These are phyloP conservation scores for Lycium ferocissimum DNA, from an alignment of 257 asterid species.

Conservation along the genomic window DNA sequence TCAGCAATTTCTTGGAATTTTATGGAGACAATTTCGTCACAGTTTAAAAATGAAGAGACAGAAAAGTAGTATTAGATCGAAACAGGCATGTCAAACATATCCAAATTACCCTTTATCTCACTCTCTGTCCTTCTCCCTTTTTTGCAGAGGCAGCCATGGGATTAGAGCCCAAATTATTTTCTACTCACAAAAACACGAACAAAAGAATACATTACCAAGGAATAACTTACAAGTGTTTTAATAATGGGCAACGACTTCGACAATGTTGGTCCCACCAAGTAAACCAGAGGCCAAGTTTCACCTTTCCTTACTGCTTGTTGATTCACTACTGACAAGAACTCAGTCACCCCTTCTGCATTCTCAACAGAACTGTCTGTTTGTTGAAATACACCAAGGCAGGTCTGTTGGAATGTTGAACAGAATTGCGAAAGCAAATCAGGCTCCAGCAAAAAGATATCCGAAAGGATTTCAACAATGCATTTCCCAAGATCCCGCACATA, in stretches of 20 bases:
- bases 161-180: neutral
- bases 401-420: conserved; percentile 66
- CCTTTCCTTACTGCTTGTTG: conserved; percentile 69
- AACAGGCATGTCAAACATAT: neutral
- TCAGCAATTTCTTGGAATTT: neutral
- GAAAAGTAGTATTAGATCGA: conserved; percentile 13
- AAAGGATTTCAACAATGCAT: conserved; percentile 81
- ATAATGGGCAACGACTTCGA: conserved; percentile 59
- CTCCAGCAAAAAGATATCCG: conserved; percentile 58
- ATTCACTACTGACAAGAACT: conserved; percentile 65
- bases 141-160: neutral
- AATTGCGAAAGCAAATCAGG: conserved; percentile 62
- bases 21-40: neutral
- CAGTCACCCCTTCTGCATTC: conserved; percentile 57
- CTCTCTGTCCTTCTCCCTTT: neutral
- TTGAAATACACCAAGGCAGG: conserved; percentile 66
- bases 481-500: conserved; percentile 74
- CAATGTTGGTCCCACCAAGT: conserved; percentile 79
- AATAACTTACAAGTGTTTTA: conserved; percentile 67
- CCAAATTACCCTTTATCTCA: conserved; percentile 12
- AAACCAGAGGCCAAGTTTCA: conserved; percentile 85
- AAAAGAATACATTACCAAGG: conserved; percentile 2
- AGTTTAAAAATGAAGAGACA: neutral
- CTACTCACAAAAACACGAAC: neutral
- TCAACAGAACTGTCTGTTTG: conserved; percentile 54